A percentile compares a stretch with the other conserved stretches of the same genome.
Conservation (phyloP, 176 grass and related monocot species). For the Ananas comosus region DNA sequence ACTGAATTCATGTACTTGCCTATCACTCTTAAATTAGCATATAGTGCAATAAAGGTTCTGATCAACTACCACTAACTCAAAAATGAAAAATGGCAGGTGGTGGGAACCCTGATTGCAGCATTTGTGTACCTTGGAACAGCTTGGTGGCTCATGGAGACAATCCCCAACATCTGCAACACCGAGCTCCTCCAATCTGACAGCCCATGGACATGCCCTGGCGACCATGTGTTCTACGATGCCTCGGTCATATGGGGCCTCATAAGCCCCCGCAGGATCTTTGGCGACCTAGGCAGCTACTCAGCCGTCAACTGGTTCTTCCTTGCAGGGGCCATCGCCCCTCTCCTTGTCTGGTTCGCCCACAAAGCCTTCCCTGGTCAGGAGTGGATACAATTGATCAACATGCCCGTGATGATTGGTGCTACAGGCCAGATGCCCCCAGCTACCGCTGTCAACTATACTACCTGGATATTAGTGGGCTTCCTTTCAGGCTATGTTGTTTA, state of each 20-base stretch:
- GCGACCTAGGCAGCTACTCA: constrained; percentile 64
- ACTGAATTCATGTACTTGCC: background rate
- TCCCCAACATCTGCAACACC: constrained; percentile 65
- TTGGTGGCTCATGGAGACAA: constrained; percentile 91
- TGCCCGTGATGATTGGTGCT: constrained; percentile 60
- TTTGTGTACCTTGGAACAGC: constrained; percentile 76
- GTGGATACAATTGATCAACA: constrained; percentile 84
- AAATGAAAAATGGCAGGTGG: constrained; percentile 41
- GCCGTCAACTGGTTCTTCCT: constrained; percentile 96
- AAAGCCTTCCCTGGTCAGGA: constrained; percentile 53
- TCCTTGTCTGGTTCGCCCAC: constrained; percentile 74
- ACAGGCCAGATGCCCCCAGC: constrained; percentile 65
- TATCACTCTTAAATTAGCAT: background rate
- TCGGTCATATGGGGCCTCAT: constrained; percentile 96
- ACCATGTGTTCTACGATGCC: constrained; percentile 88
- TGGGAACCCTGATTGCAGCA: constrained; percentile 71
- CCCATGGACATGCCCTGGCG: constrained; percentile 86
- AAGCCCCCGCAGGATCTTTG: constrained; percentile 81
- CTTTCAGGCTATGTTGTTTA: constrained; percentile 91
- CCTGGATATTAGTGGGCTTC: constrained; percentile 74
- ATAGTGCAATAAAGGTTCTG: background rate
- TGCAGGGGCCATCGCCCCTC: constrained; percentile 62
- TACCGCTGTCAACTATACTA: constrained; percentile 81
- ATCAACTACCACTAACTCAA: background rate
- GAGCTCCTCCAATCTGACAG: constrained; percentile 56